A percentile compares a stretch with the other conserved stretches of the same genome.
phyloP scores from a whole-genome alignment of 257 asterid genomes.

The Jaltomata sinuosa region DNA sequence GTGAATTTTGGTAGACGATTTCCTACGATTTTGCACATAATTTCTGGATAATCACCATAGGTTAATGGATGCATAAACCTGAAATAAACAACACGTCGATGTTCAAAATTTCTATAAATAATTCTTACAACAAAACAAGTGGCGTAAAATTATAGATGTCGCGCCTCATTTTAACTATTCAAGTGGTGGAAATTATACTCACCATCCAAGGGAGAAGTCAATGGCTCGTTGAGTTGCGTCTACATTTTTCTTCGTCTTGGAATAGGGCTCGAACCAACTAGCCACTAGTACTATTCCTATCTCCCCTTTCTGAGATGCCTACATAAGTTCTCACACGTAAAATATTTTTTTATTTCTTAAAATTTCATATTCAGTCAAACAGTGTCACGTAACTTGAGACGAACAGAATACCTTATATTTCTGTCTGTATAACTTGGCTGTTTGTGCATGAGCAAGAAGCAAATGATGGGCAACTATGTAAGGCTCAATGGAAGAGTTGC shows the following conservation, averaged over 20 bases:
- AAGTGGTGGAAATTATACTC: not conserved
- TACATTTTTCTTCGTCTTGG: not conserved
- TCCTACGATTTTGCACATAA: not conserved
- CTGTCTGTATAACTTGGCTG: not conserved
- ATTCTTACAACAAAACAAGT: not conserved
- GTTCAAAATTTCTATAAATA: not conserved
- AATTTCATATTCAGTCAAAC: not conserved
- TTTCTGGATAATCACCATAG: not conserved
- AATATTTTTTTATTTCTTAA: not conserved
- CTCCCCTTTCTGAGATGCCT: not conserved
- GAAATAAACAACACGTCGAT: not conserved
- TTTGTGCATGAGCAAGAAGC: not conserved
- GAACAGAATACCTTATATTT: not conserved
- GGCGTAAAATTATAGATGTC: not conserved
- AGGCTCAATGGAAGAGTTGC: not conserved
- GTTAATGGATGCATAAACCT: conserved; percentile 2
- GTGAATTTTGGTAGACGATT: not conserved
- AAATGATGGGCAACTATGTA: not conserved
- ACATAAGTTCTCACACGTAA: not conserved
- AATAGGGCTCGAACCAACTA: conserved; percentile 5
- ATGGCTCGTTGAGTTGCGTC: not conserved
- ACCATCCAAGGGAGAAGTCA: conserved; percentile 28
- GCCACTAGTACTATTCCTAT: conserved; percentile 2
- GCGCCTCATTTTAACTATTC: not conserved
- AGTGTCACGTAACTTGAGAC: not conserved